Percentiles rank a stretch among this genome's conserved stretches.
These are phyloP conservation scores for Marsdenia floribunda DNA, from an alignment of 257 asterid genomes.

Conservation along the genomic window DNA sequence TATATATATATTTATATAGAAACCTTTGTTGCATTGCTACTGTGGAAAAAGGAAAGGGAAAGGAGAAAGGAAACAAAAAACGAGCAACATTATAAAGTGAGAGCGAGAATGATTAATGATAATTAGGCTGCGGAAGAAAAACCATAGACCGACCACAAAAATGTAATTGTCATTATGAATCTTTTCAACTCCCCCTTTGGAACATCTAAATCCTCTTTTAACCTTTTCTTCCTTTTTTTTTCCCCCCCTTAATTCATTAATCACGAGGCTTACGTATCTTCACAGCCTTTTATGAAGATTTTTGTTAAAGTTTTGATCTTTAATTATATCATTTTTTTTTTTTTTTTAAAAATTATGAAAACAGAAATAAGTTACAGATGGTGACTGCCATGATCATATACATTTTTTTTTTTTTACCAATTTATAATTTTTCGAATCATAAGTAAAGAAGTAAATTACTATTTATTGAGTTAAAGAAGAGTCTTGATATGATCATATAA, in stretches of 20 bases:
- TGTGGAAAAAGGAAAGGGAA: not conserved
- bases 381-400: conserved; percentile 9
- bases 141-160: conserved; percentile 24
- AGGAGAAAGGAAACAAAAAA: not conserved
- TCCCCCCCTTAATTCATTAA: not conserved
- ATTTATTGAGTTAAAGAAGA: no score
- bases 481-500: no score
- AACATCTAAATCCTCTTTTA: conserved; percentile 16
- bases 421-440: no score
- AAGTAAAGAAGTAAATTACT: no score
- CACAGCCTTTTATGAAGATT: conserved; percentile 30
- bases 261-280: conserved; percentile 20
- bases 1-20: not conserved
- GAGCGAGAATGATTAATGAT: conserved; percentile 13
- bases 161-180: conserved; percentile 12
- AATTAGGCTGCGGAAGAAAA: conserved; percentile 12
- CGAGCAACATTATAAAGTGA: conserved; percentile 2
- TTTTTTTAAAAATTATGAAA: no score
- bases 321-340: not conserved
- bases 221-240: conserved; percentile 2
- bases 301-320: conserved; percentile 1
- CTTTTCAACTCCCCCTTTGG: conserved; percentile 24
- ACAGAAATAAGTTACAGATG: not conserved
- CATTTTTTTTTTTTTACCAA: no score
- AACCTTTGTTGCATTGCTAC: not conserved